A percentile compares a stretch with the other conserved stretches of the same genome.
Evolutionary conservation across 306 rosid species (phyloP).

Genomic region (Quercus bicolor): DNA sequence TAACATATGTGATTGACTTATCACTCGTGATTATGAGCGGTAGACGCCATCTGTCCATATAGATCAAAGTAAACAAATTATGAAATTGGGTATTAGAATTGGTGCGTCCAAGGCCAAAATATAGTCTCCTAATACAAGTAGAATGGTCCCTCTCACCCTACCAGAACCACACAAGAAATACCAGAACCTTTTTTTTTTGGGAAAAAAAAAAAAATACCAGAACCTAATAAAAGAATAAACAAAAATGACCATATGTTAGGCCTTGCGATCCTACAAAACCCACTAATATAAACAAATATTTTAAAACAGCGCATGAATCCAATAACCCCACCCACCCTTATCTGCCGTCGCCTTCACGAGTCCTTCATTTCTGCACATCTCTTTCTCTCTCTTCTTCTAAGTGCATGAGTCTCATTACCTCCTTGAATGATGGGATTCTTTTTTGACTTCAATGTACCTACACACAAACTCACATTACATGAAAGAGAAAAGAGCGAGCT

Average conservation of each 20-base stretch:
- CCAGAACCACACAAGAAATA: neutral
- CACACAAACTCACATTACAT: neutral
- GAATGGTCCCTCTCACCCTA: conserved; percentile 11
- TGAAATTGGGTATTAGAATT: too few species aligned
- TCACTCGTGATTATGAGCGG: too few species aligned
- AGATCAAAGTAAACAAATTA: too few species aligned
- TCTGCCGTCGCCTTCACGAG: conserved; percentile 98
- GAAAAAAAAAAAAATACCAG: too few species aligned
- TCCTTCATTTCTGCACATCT: conserved; percentile 44
- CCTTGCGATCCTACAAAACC: conserved; percentile 17
- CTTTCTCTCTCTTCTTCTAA: conserved; percentile 14
- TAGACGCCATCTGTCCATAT: too few species aligned
- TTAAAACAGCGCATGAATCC: conserved; percentile 36
- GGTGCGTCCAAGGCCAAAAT: too few species aligned
- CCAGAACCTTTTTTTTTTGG: neutral
- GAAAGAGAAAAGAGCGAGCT: conserved; percentile 3
- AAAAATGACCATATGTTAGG: neutral
- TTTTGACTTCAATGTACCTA: conserved; percentile 44
- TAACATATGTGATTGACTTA: too few species aligned
- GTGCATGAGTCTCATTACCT: conserved; percentile 31
- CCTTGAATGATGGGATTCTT: conserved; percentile 52
- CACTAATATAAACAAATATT: neutral
- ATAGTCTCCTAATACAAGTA: neutral
- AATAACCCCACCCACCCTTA: conserved; percentile 32
- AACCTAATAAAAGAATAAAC: neutral